Percentiles rank a stretch among this genome's conserved stretches.
phyloP scores from a whole-genome alignment of 306 rosid genomes.

The Oemleria cerasiformis region DNA sequence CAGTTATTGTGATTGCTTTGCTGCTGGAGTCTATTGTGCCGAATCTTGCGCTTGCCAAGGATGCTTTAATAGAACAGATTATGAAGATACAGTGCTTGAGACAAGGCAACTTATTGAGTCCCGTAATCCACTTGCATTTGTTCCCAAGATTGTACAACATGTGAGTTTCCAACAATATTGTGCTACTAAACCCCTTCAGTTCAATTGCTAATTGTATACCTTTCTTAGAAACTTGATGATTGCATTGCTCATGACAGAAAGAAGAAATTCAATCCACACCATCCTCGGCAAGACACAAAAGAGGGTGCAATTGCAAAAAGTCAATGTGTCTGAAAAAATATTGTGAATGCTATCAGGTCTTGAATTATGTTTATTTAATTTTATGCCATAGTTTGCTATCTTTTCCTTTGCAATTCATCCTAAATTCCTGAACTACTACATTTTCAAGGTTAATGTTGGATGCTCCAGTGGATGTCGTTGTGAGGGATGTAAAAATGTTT shows the following conservation, averaged over 20 bases:
- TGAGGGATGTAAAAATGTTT: conserved; percentile 55
- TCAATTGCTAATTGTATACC: neutral
- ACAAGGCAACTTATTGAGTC: conserved; percentile 42
- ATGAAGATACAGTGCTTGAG: conserved; percentile 42
- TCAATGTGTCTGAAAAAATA: conserved; percentile 72
- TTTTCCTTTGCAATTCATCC: conserved; percentile 10
- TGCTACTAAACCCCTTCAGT: conserved; percentile 30
- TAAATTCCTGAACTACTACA: conserved; percentile 16
- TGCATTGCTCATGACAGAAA: conserved; percentile 35
- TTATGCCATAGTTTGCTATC: neutral
- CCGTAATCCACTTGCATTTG: conserved; percentile 69
- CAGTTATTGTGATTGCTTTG: conserved; percentile 84
- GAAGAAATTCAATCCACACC: conserved; percentile 45
- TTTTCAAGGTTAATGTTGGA: conserved; percentile 58
- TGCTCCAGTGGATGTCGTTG: conserved; percentile 75
- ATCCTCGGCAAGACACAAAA: conserved; percentile 63
- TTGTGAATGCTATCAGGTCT: conserved; percentile 84
- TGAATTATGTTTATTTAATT: neutral
- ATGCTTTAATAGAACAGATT: conserved; percentile 55
- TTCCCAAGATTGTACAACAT: conserved; percentile 48
- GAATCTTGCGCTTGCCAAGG: conserved; percentile 58
- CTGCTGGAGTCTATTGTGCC: conserved; percentile 48
- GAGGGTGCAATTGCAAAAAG: conserved; percentile 77
- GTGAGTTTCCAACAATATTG: conserved; percentile 33
- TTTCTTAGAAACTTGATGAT: conserved; percentile 20